Evolutionary conservation across 2,329 filamentous ascomycete species (phyloP).

Genomic region (Cladosporium sp.): DNA sequence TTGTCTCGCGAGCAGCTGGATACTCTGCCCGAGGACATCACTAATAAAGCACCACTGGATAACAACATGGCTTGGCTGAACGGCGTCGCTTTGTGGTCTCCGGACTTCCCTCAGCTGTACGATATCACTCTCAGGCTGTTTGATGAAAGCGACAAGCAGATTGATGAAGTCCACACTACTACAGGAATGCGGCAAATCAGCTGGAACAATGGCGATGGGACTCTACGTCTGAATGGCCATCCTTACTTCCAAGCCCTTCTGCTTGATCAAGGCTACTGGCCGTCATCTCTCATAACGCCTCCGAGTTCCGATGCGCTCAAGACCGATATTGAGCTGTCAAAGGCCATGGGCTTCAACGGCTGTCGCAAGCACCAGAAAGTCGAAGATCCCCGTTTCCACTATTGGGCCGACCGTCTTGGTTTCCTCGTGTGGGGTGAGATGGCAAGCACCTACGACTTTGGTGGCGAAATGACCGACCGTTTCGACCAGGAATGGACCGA

Average conservation of each 20-base stretch:
- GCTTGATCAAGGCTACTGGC: conserved; percentile 62
- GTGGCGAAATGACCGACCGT: conserved; percentile 51
- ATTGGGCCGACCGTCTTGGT: conserved; percentile 57
- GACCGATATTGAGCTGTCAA: conserved; percentile 51
- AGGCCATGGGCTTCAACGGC: conserved; percentile 60
- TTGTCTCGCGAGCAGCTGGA: conserved; percentile 41
- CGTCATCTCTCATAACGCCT: conserved; percentile 56
- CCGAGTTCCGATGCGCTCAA: conserved; percentile 44
- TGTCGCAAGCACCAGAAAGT: conserved; percentile 63
- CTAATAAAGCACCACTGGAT: conserved; percentile 30
- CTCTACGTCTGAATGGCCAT: conserved; percentile 55
- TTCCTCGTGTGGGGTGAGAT: conserved; percentile 62
- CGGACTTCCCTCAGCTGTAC: conserved; percentile 54
- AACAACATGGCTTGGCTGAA: conserved; percentile 44
- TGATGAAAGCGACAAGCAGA: conserved; percentile 33
- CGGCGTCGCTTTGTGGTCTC: conserved; percentile 59
- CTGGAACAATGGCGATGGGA: conserved; percentile 55
- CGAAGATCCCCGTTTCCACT: conserved; percentile 56
- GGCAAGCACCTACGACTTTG: conserved; percentile 61
- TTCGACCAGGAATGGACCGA: conserved; percentile 63
- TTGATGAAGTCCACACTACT: conserved; percentile 57
- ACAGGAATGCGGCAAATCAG: conserved; percentile 58
- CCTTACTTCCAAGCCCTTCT: conserved; percentile 58
- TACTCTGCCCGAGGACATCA: conserved; percentile 36
- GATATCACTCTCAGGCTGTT: conserved; percentile 51